Conservation (phyloP, 495 filamentous ascomycete genomes). For the Neurospora sp. region DNA sequence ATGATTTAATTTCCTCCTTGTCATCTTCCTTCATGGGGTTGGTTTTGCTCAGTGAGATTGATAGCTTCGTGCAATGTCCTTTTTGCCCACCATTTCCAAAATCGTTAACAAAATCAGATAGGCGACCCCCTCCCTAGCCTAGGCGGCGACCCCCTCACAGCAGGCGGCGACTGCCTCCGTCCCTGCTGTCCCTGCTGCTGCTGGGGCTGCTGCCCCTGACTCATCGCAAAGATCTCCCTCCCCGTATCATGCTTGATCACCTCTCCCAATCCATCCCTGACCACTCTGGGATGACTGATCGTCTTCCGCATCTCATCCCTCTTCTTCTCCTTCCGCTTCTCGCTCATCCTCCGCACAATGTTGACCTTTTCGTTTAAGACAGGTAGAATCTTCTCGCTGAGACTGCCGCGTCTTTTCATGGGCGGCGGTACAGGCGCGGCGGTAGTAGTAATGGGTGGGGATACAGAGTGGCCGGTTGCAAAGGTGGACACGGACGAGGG, state of each 20-base stretch:
- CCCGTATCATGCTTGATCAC: slow-evolving; percentile 32
- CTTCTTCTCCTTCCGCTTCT: slow-evolving; percentile 53
- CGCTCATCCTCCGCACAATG: slow-evolving; percentile 46
- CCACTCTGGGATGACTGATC: slow-evolving; percentile 46
- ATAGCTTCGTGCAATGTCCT: not conserved
- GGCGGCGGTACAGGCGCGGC: not conserved
- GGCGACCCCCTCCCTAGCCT: not conserved
- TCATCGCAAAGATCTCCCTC: not conserved
- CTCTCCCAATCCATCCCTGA: slow-evolving; percentile 42
- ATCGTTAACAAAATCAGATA: not conserved
- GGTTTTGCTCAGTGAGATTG: not conserved
- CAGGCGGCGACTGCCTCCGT: not conserved
- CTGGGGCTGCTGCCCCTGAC: not conserved
- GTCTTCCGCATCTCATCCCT: slow-evolving; percentile 55
- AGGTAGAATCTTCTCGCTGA: slow-evolving; percentile 20
- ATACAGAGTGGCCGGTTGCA: not conserved
- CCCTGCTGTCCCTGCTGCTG: too few relatives aligned
- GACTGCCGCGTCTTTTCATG: not conserved
- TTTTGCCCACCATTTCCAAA: not conserved
- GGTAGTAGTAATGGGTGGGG: not conserved
- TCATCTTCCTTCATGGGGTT: not conserved
- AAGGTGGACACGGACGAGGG: not conserved
- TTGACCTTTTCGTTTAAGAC: slow-evolving; percentile 30
- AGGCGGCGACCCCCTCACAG: not conserved
- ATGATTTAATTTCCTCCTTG: not conserved